phyloP scores from a whole-genome alignment of 2,329 filamentous ascomycete species.

The Teratosphaeria gauchensis region DNA sequence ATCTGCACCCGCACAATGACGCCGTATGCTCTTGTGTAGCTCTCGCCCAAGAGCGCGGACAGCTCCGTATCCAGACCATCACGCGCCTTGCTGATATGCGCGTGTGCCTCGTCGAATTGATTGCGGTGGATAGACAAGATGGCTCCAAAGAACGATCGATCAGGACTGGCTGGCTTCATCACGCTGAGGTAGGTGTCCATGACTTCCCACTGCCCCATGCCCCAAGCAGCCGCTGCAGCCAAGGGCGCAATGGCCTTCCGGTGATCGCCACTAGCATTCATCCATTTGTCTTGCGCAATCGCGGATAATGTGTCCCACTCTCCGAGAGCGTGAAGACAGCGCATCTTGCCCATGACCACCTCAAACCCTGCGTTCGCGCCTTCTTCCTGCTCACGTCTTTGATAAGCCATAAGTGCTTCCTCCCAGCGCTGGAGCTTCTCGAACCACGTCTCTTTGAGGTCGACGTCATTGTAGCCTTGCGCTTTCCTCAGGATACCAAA shows the following conservation, averaged over 20 bases:
- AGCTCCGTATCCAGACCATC: constrained; percentile 93
- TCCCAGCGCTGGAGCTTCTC: constrained; percentile 98
- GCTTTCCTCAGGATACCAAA: constrained; percentile 96
- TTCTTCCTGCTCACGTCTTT: constrained; percentile 69
- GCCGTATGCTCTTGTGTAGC: constrained; percentile 92
- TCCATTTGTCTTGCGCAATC: constrained; percentile 87
- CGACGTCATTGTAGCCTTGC: constrained; percentile 90
- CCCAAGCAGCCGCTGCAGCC: constrained; percentile 93
- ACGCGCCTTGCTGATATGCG: constrained; percentile 80
- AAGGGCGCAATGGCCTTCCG: constrained; percentile 85
- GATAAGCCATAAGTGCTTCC: constrained; percentile 85
- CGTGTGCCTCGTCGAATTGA: constrained; percentile 83
- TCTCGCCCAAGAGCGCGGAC: constrained; percentile 92
- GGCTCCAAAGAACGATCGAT: constrained; percentile 94
- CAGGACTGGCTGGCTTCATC: constrained; percentile 87
- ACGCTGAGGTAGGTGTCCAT: constrained; percentile 97
- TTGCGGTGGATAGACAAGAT: constrained; percentile 92
- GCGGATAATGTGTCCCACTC: constrained; percentile 93
- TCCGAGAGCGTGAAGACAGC: constrained; percentile 89
- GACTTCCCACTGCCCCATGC: constrained; percentile 88
- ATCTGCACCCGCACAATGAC: constrained; percentile 98
- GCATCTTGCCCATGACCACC: constrained; percentile 99
- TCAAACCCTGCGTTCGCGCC: constrained; percentile 60
- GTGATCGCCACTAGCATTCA: constrained; percentile 76
- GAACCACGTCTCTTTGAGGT: constrained; percentile 96